Evolutionary conservation across 768 basidiomycete species (phyloP), one percentile per base, ranked within the genome.

Genomic region (Phallus indusiatus): DNA sequence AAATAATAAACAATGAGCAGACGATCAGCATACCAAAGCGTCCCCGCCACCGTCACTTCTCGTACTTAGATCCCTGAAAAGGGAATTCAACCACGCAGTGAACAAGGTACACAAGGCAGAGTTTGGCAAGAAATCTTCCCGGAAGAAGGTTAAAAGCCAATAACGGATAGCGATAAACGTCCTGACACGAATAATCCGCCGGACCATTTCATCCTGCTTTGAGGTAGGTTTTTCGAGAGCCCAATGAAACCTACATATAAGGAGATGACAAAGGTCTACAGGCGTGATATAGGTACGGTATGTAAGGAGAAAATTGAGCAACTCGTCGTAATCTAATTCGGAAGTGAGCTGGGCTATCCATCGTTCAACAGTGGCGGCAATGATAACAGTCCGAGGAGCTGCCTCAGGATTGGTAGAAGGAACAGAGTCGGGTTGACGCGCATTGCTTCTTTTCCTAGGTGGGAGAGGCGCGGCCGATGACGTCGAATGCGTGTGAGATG

Each of bases 311-410:
- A 94, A 94, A 65, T 89, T 84, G 59, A 92, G 78, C 28, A 94
- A 77, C 64, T 93, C 89, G 68, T 93, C 91, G 60, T 90, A 89
- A 69, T 88, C 84, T 65, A 93, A 75, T 65, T 88, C 85, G 65
- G 85, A 88, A 33, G 94, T 94, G 53, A 95, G 74, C 66, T 95
- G 90, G 0, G 90, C 91, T 56, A 96, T 85, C 90, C 90, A 92
- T 0, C 93, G 85, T 69, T 94, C 93, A 65, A 94, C 90, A 2
- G 90, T 93, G 4, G 92, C 92, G 0, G 90, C 93, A 14, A 94
- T 74, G n/a, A 95, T 75, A 22, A 90, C 75, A 63, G 67, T 63
- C 71, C 67, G 78, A 35, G 48, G 24, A 2, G 10, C 35, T 21
- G 28, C 36, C 16, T 54, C 34, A 33, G 54, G 18, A 33, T 37